Conservation (phyloP, 495 filamentous ascomycete genomes). For the Cercophora newfieldiana region DNA sequence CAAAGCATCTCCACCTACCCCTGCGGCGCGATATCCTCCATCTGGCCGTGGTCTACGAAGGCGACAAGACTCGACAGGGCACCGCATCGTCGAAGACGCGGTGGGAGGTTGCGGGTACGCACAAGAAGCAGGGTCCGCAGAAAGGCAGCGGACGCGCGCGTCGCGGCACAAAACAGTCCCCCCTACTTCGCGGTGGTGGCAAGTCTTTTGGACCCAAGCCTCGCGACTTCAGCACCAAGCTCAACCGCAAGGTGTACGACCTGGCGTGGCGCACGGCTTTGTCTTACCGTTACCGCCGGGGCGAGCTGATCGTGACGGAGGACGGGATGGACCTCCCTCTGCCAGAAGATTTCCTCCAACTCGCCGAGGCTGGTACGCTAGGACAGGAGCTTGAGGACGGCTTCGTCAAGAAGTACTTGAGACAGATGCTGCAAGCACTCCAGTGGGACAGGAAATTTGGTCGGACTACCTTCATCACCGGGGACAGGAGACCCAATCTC, state of each 20-base stretch:
- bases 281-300: slow-evolving; percentile 82
- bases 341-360: slow-evolving; percentile 44
- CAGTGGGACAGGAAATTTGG: slow-evolving; percentile 69
- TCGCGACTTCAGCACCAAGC: slow-evolving; percentile 78
- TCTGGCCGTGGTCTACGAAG: slow-evolving; percentile 89
- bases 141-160: slow-evolving; percentile 84
- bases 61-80: slow-evolving; percentile 82
- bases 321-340: slow-evolving; percentile 64
- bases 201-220: slow-evolving; percentile 84
- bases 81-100: slow-evolving; percentile 85
- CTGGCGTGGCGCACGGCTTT: slow-evolving; percentile 93
- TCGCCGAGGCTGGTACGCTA: slow-evolving; percentile 28
- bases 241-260: slow-evolving; percentile 92
- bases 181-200: slow-evolving; percentile 82
- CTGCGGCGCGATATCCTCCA: slow-evolving; percentile 91
- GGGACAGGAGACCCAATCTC: slow-evolving; percentile 51
- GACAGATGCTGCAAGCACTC: slow-evolving; percentile 66
- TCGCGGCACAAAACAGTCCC: slow-evolving; percentile 76
- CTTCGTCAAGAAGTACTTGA: slow-evolving; percentile 59
- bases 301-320: slow-evolving; percentile 82
- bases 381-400: slow-evolving; percentile 40
- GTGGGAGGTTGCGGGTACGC: slow-evolving; percentile 77
- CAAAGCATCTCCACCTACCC: slow-evolving; percentile 79
- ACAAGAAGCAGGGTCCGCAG: slow-evolving; percentile 74
- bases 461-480: slow-evolving; percentile 77